Percentiles rank a stretch among this genome's conserved stretches.
These are phyloP conservation scores for Curvularia hawaiiensis DNA, from an alignment of 2,329 filamentous ascomycete genomes.

Conservation along the genomic window DNA sequence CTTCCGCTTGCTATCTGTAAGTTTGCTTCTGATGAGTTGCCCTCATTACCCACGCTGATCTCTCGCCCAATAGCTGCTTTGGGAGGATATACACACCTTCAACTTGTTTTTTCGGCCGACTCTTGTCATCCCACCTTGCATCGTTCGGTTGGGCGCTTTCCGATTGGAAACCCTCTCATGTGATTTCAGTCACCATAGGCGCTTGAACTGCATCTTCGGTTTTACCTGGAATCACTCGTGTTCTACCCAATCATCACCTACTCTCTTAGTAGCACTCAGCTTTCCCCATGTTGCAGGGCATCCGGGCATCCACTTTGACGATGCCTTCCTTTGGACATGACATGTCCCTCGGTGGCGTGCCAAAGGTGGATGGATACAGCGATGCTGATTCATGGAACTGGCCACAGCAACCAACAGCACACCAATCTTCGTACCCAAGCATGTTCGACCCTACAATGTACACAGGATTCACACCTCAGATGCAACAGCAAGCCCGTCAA, in stretches of 20 bases:
- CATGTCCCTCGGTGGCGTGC: slow-evolving; percentile 38
- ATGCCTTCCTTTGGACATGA: slow-evolving; percentile 46
- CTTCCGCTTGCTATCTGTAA: slow-evolving; percentile 4
- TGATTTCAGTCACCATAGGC: slow-evolving; percentile 8
- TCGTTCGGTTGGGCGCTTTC: neutral
- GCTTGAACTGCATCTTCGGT: neutral
- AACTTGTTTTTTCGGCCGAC: neutral
- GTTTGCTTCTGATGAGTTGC: neutral
- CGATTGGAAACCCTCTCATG: slow-evolving; percentile 3
- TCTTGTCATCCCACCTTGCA: neutral
- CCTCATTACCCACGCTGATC: slow-evolving; percentile 2
- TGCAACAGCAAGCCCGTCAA: slow-evolving; percentile 27
- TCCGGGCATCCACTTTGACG: slow-evolving; percentile 41
- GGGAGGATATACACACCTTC: neutral
- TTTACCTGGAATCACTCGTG: neutral
- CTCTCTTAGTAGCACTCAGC: slow-evolving; percentile 1
- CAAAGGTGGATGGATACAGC: slow-evolving; percentile 42
- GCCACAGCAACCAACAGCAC: slow-evolving; percentile 33
- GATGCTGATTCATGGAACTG: slow-evolving; percentile 42
- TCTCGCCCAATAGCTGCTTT: neutral
- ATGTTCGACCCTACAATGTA: slow-evolving; percentile 43
- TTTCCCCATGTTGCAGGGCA: slow-evolving; percentile 46
- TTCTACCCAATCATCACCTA: slow-evolving; percentile 6
- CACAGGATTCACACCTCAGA: slow-evolving; percentile 29
- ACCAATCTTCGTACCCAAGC: slow-evolving; percentile 30